phyloP scores from a whole-genome alignment of 345 rosid genomes.

The Rhizophora apiculata region DNA sequence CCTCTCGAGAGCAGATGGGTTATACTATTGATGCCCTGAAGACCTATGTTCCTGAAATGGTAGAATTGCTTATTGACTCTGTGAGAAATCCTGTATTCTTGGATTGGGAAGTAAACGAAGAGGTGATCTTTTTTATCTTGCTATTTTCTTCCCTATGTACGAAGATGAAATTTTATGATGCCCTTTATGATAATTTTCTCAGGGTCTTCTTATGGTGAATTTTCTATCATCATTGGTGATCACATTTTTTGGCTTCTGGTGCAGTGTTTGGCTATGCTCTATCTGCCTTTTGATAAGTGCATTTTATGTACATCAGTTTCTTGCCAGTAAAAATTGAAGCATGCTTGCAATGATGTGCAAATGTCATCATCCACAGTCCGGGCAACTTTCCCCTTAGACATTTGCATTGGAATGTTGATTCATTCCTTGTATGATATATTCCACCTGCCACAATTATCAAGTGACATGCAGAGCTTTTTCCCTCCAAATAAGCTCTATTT shows the following conservation, averaged over 20 bases:
- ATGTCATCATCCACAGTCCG: no score
- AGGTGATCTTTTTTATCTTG: constrained; percentile 35
- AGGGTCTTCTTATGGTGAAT: neutral
- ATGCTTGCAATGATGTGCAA: no score
- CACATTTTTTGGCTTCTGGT: neutral
- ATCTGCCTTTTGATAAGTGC: no score
- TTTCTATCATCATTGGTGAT: neutral
- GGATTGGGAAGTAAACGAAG: constrained; percentile 90
- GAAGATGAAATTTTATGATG: neutral
- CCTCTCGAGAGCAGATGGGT: constrained; percentile 78
- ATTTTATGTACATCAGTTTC: no score
- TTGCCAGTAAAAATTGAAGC: no score
- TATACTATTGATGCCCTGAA: constrained; percentile 90
- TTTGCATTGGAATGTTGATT: no score
- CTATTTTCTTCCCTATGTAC: neutral
- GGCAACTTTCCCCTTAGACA: no score
- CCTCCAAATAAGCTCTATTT: no score
- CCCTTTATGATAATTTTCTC: neutral
- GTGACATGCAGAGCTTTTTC: no score
- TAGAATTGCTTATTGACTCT: constrained; percentile 82
- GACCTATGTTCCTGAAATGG: constrained; percentile 88
- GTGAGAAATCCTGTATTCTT: constrained; percentile 90
- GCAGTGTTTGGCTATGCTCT: neutral
- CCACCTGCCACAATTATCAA: no score
- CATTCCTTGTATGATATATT: no score